Base-by-base conservation (phyloP, 306 rosid species). In the Lathyrus oleraceus region DNA sequence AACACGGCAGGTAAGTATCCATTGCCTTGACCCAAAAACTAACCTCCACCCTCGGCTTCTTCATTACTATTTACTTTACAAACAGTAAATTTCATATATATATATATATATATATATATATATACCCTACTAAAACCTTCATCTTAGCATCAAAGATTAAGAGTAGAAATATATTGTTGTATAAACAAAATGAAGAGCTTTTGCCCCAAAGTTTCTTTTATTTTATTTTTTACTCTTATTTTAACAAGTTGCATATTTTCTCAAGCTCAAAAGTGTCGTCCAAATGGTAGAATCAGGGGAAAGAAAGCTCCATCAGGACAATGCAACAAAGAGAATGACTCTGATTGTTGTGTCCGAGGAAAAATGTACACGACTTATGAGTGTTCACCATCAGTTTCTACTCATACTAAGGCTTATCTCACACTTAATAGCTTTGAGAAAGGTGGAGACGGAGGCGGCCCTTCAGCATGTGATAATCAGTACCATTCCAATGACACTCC, bases 391-490 rank as follows among this genome's bases (percentile, higher is more conserved):
- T 61, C 62, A 0, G 57, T 87, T 25, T 70, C 81, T 0, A 14
- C 28, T 8, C 36, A 70, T 60, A 82, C 82, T 3, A 71, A 73
- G 8, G 88, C 88, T 0, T 57, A 35, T 6, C 78, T 84, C 42
- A 81, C 88, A 0, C 74, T 81, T 0, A 82, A 79, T 23, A 84
- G 85, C 43, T 84, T 84, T 1, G 42, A 83, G 19, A 45, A 72
- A 28, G 81, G 81, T 5, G 87, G 85, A 14, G 89, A 84, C 11
- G 85, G 89, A 0, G 81, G 78, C 0, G 81, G 74, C 17, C 79
- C 83, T 32, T 86, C 85, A 8, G 67, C 72, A 43, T 86, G 88
- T 39, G 86, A 83, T 28, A 42, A 47, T 0, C 51, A 23, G 1
- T 81, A 61, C 40, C 88, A 86, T 73, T 35, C 39, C 7, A 10